Conservation (phyloP, 345 rosid species). For the Acer campestre region DNA sequence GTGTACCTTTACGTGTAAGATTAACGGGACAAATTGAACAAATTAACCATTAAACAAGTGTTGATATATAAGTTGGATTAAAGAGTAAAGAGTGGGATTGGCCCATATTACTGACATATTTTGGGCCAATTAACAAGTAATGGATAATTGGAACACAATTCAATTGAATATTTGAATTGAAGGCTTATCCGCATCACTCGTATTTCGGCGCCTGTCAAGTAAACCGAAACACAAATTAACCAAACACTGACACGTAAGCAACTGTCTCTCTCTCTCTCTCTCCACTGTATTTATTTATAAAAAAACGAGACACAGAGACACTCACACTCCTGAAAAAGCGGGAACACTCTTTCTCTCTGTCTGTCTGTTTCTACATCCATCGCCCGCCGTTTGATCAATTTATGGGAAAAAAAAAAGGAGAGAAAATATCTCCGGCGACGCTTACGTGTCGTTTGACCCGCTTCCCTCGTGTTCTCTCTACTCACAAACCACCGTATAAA, state of each 20-base stretch:
- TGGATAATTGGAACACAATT: too few species aligned
- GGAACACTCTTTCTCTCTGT: constrained; percentile 4
- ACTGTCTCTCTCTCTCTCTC: background rate
- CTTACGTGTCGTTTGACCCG: constrained; percentile 17
- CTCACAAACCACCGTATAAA: background rate
- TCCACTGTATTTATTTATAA: background rate
- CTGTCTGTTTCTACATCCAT: background rate
- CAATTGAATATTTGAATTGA: background rate
- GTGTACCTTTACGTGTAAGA: too few species aligned
- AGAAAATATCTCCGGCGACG: background rate
- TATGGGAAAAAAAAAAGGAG: background rate
- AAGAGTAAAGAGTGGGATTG: too few species aligned
- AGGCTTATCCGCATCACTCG: constrained; percentile 11
- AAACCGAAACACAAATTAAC: constrained; percentile 24
- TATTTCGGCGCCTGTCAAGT: constrained; percentile 4
- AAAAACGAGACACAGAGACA: background rate
- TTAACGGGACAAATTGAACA: too few species aligned
- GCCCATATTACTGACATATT: too few species aligned
- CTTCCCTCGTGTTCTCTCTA: background rate
- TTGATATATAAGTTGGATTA: too few species aligned
- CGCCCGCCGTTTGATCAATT: background rate
- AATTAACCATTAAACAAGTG: too few species aligned
- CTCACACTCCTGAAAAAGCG: constrained; percentile 16
- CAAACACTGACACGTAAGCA: constrained; percentile 21
- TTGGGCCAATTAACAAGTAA: too few species aligned